phyloP scores from a whole-genome alignment of 176 grass and related monocot genomes.

The Phyllostachys edulis region DNA sequence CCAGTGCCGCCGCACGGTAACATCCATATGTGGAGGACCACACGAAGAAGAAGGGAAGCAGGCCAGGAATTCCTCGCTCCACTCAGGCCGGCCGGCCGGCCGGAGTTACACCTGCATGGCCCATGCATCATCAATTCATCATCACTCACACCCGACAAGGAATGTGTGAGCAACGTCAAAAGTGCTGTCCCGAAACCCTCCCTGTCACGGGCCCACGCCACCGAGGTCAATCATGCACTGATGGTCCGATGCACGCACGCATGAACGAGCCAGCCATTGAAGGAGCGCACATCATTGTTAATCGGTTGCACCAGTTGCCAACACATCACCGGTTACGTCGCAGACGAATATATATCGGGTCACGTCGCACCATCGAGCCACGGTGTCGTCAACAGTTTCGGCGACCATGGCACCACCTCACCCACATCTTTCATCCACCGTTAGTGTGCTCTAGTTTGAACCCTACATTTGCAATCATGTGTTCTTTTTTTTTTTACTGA shows the following conservation, averaged over 20 bases:
- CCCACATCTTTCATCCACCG: neutral
- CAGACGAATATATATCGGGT: neutral
- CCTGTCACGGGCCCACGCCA: neutral
- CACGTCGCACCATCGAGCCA: too few species aligned
- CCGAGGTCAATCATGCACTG: neutral
- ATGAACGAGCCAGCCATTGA: neutral
- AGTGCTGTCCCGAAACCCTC: constrained; percentile 25
- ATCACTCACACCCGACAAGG: neutral
- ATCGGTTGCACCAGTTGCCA: neutral
- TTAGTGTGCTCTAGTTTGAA: neutral
- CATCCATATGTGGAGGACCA: neutral
- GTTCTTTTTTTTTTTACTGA: neutral
- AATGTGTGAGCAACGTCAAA: neutral
- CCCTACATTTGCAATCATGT: neutral
- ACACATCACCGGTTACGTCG: neutral
- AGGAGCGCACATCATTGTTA: neutral
- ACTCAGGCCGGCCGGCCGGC: neutral
- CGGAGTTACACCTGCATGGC: constrained; percentile 12
- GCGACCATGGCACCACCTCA: too few species aligned
- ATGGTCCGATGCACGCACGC: too few species aligned
- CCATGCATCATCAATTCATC: neutral
- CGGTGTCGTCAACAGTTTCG: too few species aligned
- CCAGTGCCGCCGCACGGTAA: neutral
- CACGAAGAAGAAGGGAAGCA: neutral
- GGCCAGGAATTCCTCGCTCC: constrained; percentile 9